Base-by-base conservation (phyloP, 2,329 filamentous ascomycete species). In the Sclerotinia nivalis region DNA sequence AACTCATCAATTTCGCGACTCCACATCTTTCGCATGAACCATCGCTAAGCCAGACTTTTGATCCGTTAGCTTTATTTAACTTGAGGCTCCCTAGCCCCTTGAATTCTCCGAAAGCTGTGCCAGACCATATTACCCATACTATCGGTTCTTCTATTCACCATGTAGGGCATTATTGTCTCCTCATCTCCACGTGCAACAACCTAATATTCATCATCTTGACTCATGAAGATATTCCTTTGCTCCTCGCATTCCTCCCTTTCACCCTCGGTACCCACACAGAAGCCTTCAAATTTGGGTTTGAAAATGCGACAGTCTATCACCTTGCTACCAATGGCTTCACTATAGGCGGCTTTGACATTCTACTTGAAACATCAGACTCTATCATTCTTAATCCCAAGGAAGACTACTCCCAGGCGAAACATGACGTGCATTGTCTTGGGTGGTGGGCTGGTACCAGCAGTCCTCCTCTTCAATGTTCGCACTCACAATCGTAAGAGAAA, bases 191-290 rank as follows among this genome's bases (percentile, higher is more conserved):
- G 10, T 45, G 56, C 47, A 55, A 31, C 47, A 61, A 25, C 9
- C 56, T 37, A 34, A 8, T 47, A 28, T 68, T 64, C 66, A 55
- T 37, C 25, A 43, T 64, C 22, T 50, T 20, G 7, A 45, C 37
- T 3, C 25, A 34, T 13, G 13, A 40, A 40, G 47, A 3, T 12
- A 55, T 62, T 31, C 20, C 56, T 10, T 13, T 68, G 22, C 45
- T 64, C 56, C 64, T 68, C 66, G 55, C 25, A 20, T 64, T 52
- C 34, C 25, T 20, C 20, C 47, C 47, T 43, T n/a, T 18, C 34
- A n/a, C 31, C 56, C 31, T 67, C 5, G 50, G 20, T 31, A 66
- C n/a, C 50, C 25, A 66, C 55, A 40, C 22, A 2, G 31, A 61
- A 61, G 25, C 7, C 9, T 18, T 54, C 31, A 40, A 28, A 22